phyloP scores from a whole-genome alignment of 2,329 filamentous ascomycete species.

The Penicillium griseofulvum region DNA sequence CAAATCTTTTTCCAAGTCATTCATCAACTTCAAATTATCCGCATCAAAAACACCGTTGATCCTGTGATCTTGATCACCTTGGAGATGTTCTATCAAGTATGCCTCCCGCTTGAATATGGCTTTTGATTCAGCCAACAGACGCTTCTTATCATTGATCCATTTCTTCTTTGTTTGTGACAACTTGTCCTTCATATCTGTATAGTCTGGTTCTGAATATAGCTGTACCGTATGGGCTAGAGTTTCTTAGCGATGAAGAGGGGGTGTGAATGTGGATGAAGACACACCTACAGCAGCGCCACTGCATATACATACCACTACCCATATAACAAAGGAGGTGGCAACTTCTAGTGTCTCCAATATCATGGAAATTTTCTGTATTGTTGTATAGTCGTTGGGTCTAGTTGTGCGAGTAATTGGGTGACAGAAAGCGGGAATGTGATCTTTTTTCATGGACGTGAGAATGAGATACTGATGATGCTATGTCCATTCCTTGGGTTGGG shows the following conservation, averaged over 20 bases:
- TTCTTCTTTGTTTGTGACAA: not conserved
- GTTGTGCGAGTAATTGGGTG: not conserved
- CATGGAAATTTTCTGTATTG: not conserved
- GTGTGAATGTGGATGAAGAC: not conserved
- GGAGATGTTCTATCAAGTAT: not conserved
- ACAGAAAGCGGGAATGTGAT: not conserved
- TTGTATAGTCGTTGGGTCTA: not conserved
- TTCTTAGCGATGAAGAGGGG: not conserved
- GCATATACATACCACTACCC: not conserved
- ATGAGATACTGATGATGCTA: not conserved
- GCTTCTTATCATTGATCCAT: not conserved
- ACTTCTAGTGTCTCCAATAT: not conserved
- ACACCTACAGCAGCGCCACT: not conserved
- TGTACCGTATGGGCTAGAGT: not conserved
- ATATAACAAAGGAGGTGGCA: not conserved
- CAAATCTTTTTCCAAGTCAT: accelerated
- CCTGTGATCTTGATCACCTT: not conserved
- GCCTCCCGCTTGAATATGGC: not conserved
- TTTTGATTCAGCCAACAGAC: not conserved
- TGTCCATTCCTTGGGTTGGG: not conserved
- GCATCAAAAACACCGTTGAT: not conserved
- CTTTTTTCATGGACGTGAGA: not conserved
- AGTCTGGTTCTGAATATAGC: not conserved
- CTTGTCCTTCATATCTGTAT: not conserved
- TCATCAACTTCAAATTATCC: not conserved